These are phyloP conservation scores for Dalbergia oliveri DNA, from an alignment of 306 rosid species.

Conservation along the genomic window DNA sequence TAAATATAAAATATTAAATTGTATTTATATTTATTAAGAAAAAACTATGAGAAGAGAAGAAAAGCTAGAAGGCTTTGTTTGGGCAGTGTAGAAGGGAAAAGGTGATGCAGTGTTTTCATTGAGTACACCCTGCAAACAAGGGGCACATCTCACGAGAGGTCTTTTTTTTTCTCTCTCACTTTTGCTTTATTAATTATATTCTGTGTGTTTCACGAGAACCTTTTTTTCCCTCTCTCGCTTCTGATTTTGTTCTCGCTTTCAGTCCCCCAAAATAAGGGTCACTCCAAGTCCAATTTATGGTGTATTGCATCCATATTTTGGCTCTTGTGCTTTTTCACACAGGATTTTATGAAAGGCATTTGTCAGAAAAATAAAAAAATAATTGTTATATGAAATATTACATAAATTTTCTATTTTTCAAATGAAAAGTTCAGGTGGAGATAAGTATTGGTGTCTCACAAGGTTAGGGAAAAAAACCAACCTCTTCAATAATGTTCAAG, in stretches of 20 bases:
- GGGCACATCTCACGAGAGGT: slow-evolving; percentile 69
- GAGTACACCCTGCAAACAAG: slow-evolving; percentile 70
- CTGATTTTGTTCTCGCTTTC: slow-evolving; percentile 57
- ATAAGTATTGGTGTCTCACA: too few relatives aligned
- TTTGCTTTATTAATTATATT: slow-evolving; percentile 52
- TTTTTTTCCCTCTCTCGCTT: slow-evolving; percentile 15
- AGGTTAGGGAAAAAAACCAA: too few relatives aligned
- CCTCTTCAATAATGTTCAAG: too few relatives aligned
- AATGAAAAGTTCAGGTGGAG: too few relatives aligned
- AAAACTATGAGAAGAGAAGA: slow-evolving; percentile 13
- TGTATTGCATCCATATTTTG: slow-evolving; percentile 51
- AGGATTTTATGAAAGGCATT: too few relatives aligned
- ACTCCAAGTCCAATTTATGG: slow-evolving; percentile 43
- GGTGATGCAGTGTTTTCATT: slow-evolving; percentile 59
- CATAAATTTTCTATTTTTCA: too few relatives aligned
- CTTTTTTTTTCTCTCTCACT: slow-evolving; percentile 7
- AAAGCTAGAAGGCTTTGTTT: slow-evolving; percentile 61
- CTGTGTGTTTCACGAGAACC: slow-evolving; percentile 67
- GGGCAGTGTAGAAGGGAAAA: slow-evolving; percentile 56
- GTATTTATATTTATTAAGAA: too few relatives aligned
- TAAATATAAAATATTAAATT: too few relatives aligned
- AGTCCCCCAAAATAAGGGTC: slow-evolving; percentile 57
- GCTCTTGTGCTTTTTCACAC: slow-evolving; percentile 56
- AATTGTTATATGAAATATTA: too few relatives aligned
- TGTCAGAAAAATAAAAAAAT: too few relatives aligned